Conservation (phyloP, 805 yeast genomes). For the Grigorovia humatica region DNA sequence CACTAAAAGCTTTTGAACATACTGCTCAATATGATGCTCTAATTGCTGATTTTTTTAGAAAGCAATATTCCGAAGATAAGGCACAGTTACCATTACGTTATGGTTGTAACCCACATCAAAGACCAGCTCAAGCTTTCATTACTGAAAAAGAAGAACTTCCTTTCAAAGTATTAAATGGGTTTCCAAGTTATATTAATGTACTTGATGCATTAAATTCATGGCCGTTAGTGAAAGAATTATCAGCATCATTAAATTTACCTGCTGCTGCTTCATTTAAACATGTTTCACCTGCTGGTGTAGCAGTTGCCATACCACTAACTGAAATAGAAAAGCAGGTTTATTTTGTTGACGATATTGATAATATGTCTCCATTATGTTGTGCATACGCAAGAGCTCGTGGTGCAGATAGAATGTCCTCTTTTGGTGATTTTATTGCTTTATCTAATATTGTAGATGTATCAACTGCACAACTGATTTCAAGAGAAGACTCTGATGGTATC, state of each 20-base stretch:
- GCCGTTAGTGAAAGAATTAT: constrained; percentile 96
- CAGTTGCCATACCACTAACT: constrained; percentile 87
- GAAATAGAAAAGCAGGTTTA: constrained; percentile 91
- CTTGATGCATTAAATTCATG: constrained; percentile 96
- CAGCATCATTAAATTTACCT: constrained; percentile 87
- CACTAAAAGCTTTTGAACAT: constrained; percentile 95
- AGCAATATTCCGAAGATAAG: constrained; percentile 82
- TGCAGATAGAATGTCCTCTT: constrained; percentile 98
- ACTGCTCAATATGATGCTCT: constrained; percentile 96
- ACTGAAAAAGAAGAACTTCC: constrained; percentile 78
- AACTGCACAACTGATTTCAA: constrained; percentile 93
- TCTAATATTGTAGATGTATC: constrained; percentile 93
- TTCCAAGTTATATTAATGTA: constrained; percentile 96
- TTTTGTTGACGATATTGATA: constrained; percentile 89
- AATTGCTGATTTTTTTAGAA: constrained; percentile 94
- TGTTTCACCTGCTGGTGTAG: constrained; percentile 98
- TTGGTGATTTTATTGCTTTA: constrained; percentile 96
- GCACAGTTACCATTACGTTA: constrained; percentile 92
- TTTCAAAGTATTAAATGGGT: constrained; percentile 84
- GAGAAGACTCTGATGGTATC: constrained; percentile 97
- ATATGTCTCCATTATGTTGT: constrained; percentile 90
- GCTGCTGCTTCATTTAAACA: constrained; percentile 99
- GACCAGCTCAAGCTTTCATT: constrained; percentile 96
- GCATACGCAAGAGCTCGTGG: constrained; percentile 99
- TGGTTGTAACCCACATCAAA: constrained; percentile 99